Evolutionary conservation across 1,284 basidiomycete genomes (phyloP), one percentile per base, ranked within the genome.

Genomic region (Fistulinella staudtii): DNA sequence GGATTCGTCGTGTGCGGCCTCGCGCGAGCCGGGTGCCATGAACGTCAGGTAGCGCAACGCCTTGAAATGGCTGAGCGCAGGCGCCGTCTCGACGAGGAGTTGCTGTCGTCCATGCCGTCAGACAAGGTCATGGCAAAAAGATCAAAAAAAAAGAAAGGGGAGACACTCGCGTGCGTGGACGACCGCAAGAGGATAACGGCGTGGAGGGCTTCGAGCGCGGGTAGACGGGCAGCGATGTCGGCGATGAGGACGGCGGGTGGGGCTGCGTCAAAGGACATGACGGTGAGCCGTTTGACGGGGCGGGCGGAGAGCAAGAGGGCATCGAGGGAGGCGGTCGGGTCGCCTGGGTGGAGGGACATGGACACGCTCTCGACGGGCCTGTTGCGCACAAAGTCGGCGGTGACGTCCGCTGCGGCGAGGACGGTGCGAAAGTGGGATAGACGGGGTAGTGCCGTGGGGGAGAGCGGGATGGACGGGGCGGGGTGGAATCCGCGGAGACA

Each of bases 191-290:
- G 61, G 30, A 78, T 66, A 6, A 82, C 75, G 21, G 80, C 61
- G 54, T 81, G 78, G 25, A 82, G 57, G 0, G 78, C 77, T 54
- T 81, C 76, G 33, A 82, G 63, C 23, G 65, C 44, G 0, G 74
- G 71, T 5, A 80, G 64, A 11, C 75, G 67, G 35, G 54, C 49
- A 4, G 74, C 66, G 6, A 82, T 65, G 41, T 74, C 72, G 4
- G 63, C 50, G 20, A 82, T 59, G 38, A 82, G 61, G 35, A 65
- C 60, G 1, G 63, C 55, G 7, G 75, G 76, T 0, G 58, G 30
- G 0, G 65, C 69, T 5, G 62, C 49, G 49, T 80, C 79, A 31
- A 82, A 75, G 24, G 74, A 75, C 64, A 82, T 76, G 27, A 82
- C 64, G 18, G 77, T 82, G 29, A 82, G 61, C 50, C 76, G 68